Evolutionary conservation across 176 grass and related monocot species (phyloP), one percentile per base, ranked within the genome.

Genomic region (Oryza glumipatula): DNA sequence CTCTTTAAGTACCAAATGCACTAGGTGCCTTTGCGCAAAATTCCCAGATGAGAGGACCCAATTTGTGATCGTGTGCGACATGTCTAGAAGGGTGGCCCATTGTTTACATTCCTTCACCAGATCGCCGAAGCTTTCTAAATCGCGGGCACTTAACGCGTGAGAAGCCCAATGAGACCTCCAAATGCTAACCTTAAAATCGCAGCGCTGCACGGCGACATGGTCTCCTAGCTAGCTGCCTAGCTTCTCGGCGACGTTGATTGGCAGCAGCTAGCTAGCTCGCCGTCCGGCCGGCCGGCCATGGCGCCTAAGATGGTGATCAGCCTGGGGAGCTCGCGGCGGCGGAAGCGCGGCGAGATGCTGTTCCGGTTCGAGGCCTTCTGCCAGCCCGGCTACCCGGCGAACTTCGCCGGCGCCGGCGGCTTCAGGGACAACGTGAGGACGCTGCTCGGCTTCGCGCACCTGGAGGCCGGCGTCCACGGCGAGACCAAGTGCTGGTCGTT

Each of bases 311-410:
- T 92, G 90, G 68, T 67, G 76, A 72, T 92, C 87, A 80, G 46
- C 90, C 78, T 89, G 54, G 90, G 91, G 58, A 72, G 88, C 82
- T 85, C 87, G 74, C 73, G 88, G 85, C 89, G 91, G 89, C 77
- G 91, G 90, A 95, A 90, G 88, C 79, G 88, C 75, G 86, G 88
- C 17, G 91, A 98, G 85, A 79, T 78, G 49, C 30, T 95, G 68
- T 92, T 90, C 80, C 83, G 73, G 81, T 95, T 98, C 73, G 93
- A 93, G 49, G 93, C 93, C 1, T 98, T 95, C 78, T 92, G 91
- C 82, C 85, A 94, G 79, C 87, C 87, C 16, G 96, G 91, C 71
- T 88, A 95, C 49, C 93, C 91, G 65, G 80, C 89, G 81, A 48
- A 84, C 73, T 86, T 98, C 67, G 68, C 74, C 87, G 89, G 83